phyloP scores from a whole-genome alignment of 106 monocot species.

The Chionographis japonica region DNA sequence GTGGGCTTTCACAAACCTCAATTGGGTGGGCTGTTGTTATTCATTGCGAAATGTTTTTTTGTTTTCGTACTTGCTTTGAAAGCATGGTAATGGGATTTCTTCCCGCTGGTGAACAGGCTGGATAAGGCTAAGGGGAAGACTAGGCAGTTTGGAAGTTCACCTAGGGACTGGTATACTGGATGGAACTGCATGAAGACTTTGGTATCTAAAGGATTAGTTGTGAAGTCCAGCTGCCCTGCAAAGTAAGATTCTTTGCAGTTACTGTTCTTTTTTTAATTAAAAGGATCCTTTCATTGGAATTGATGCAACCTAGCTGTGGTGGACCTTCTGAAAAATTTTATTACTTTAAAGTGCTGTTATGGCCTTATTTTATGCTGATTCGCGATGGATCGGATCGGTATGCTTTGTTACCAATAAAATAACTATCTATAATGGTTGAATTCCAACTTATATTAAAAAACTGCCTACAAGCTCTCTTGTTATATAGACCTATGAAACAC shows the following conservation, averaged over 20 bases:
- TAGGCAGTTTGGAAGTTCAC: conserved; percentile 60
- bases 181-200: conserved; percentile 97
- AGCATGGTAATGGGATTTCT: background rate
- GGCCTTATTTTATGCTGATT: background rate
- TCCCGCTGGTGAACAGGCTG: conserved; percentile 25
- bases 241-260: conserved; percentile 48
- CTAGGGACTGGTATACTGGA: conserved; percentile 83
- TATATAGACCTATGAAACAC: too few relatives aligned
- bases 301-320: background rate
- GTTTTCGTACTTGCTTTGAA: background rate
- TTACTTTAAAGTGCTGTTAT: background rate
- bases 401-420: too few relatives aligned
- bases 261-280: background rate
- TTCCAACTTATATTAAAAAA: too few relatives aligned
- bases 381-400: too few relatives aligned
- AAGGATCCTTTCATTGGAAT: background rate
- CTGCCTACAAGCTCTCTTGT: too few relatives aligned
- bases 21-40: conserved; percentile 44
- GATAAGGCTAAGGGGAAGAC: conserved; percentile 74
- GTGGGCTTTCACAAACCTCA: conserved; percentile 76
- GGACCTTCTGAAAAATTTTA: background rate
- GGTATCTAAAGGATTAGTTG: conserved; percentile 77
- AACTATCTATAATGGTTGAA: too few relatives aligned
- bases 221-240: conserved; percentile 80
- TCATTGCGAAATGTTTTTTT: background rate